These are phyloP conservation scores for Porcisia deanei DNA, from an alignment of 208 protist genomes.

Conservation along the genomic window DNA sequence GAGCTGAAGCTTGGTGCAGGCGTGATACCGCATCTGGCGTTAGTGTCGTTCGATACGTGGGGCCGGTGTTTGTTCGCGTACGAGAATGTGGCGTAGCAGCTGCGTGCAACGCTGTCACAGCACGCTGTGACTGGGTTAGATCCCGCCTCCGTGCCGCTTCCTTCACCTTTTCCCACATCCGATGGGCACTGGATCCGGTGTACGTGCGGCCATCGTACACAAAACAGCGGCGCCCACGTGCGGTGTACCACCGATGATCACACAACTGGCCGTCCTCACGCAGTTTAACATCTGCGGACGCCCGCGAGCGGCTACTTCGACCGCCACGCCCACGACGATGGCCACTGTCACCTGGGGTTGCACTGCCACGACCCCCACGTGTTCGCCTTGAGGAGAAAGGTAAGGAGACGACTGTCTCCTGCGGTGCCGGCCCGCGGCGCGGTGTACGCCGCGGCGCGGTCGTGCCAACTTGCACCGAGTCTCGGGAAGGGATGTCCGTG, in stretches of 20 bases:
- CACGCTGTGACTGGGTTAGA: background rate
- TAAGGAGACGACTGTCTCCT: background rate
- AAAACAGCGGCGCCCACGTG: slow-evolving; percentile 51
- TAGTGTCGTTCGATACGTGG: background rate
- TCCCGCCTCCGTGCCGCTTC: background rate
- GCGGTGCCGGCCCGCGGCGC: background rate
- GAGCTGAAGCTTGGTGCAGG: slow-evolving; percentile 3
- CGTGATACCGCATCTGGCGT: background rate
- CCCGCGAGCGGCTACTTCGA: background rate
- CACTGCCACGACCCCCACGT: background rate
- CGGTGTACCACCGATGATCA: slow-evolving; percentile 66
- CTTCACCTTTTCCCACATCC: slow-evolving; percentile 73
- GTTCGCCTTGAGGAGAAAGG: background rate
- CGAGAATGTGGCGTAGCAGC: background rate
- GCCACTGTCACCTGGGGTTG: background rate
- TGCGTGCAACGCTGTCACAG: background rate
- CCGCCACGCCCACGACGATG: background rate
- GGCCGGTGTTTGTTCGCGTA: background rate
- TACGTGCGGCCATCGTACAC: slow-evolving; percentile 71
- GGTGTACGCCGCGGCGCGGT: background rate
- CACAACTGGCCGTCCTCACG: slow-evolving; percentile 41
- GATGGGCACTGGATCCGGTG: slow-evolving; percentile 57
- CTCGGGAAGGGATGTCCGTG: background rate
- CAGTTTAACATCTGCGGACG: slow-evolving; percentile 28
- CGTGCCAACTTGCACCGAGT: background rate